Evolutionary conservation across 768 basidiomycete species (phyloP).

Genomic region (Russula compacta): DNA sequence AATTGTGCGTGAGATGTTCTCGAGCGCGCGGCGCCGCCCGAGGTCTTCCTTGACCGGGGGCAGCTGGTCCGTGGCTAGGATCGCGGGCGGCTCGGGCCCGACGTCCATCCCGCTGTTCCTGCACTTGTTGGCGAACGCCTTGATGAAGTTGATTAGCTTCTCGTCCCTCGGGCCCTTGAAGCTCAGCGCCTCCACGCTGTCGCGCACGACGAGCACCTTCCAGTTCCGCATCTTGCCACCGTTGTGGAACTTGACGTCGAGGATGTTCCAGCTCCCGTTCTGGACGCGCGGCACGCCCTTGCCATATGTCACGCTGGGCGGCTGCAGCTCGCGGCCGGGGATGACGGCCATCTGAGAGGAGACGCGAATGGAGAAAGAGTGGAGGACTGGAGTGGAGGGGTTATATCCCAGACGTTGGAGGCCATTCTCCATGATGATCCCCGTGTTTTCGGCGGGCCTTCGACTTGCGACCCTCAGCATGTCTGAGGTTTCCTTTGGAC

Average conservation of each 20-base stretch:
- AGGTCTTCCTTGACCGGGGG: slow-evolving; percentile 31
- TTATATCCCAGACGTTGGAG: slow-evolving; percentile 46
- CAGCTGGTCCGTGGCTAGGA: slow-evolving; percentile 28
- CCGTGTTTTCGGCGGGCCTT: slow-evolving; percentile 49
- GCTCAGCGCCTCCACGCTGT: slow-evolving; percentile 29
- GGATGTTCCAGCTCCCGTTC: slow-evolving; percentile 71
- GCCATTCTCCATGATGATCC: slow-evolving; percentile 48
- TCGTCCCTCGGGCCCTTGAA: slow-evolving; percentile 38
- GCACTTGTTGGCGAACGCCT: slow-evolving; percentile 49
- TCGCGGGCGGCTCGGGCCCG: slow-evolving; percentile 29
- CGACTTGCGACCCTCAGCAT: slow-evolving; percentile 70
- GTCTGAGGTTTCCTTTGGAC: slow-evolving; percentile 48
- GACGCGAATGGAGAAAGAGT: slow-evolving; percentile 53
- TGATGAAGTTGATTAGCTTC: slow-evolving; percentile 35
- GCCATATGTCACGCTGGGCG: slow-evolving; percentile 50
- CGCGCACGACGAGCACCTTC: slow-evolving; percentile 60
- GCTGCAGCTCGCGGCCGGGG: slow-evolving; percentile 53
- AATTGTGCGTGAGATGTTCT: slow-evolving; percentile 30
- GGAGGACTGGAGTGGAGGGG: slow-evolving; percentile 28
- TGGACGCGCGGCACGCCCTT: slow-evolving; percentile 35
- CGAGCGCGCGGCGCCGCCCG: slow-evolving; percentile 36
- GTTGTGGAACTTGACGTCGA: slow-evolving; percentile 57
- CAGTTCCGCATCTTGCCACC: slow-evolving; percentile 46
- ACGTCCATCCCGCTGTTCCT: slow-evolving; percentile 48
- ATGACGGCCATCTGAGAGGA: slow-evolving; percentile 49